Conservation (phyloP, 2,329 filamentous ascomycete genomes). For the Bipolaris victoriae region DNA sequence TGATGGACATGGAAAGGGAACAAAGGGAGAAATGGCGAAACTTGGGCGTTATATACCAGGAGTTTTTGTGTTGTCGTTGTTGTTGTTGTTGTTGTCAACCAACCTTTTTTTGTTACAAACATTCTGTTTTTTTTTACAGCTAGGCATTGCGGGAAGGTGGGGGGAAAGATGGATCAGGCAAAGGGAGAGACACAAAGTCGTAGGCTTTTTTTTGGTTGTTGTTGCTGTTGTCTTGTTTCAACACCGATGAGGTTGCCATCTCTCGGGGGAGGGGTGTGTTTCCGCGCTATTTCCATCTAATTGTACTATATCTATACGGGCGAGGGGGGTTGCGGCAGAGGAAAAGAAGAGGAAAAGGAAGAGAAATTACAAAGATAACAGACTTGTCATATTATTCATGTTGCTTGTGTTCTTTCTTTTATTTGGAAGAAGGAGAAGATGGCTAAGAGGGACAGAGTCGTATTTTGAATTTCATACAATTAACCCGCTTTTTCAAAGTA, state of each 20-base stretch:
- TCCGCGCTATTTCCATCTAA: neutral
- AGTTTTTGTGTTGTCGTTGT: conserved; percentile 1
- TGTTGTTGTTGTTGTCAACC: neutral
- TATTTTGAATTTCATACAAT: too few relatives aligned
- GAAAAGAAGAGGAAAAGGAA: too few relatives aligned
- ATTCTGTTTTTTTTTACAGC: too few relatives aligned
- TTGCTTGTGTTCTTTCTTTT: too few relatives aligned
- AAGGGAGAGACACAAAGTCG: neutral
- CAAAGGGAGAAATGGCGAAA: neutral
- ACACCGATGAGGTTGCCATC: neutral
- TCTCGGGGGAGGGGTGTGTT: neutral
- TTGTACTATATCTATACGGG: neutral
- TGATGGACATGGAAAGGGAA: neutral
- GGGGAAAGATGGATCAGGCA: neutral
- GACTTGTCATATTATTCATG: neutral
- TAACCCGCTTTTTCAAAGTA: too few relatives aligned
- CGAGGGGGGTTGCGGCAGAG: neutral
- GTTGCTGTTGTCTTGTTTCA: neutral
- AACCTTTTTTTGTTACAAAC: neutral
- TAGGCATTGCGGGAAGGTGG: neutral
- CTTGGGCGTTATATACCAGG: conserved; percentile 6
- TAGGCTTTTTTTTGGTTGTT: neutral
- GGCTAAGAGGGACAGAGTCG: too few relatives aligned
- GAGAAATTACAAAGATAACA: neutral
- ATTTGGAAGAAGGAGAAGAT: too few relatives aligned